Conservation (phyloP, 371 early-diverging fungal genomes). For the Lichtheimia hyalospora region DNA sequence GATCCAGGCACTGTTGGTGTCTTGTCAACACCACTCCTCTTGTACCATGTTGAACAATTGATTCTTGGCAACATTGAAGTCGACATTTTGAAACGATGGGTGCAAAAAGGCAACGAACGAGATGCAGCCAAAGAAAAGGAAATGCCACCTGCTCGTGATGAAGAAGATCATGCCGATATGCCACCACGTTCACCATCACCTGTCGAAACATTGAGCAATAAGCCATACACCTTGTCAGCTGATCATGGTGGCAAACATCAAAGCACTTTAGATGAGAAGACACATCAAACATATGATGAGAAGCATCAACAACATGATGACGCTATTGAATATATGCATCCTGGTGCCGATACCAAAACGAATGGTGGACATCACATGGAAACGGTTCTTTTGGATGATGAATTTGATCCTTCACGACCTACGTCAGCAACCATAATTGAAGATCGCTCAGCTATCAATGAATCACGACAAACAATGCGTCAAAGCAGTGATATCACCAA, state of each 20-base stretch:
- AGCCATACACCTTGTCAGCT: no score
- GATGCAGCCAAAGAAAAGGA: constrained; percentile 3
- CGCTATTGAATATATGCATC: no score
- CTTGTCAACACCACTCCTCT: constrained; percentile 58
- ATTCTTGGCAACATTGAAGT: constrained; percentile 66
- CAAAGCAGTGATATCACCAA: not conserved
- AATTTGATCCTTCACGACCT: not conserved
- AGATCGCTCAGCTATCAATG: no score
- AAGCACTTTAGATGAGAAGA: no score
- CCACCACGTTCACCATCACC: no score
- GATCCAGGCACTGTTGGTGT: constrained; percentile 53
- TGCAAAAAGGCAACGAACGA: constrained; percentile 38
- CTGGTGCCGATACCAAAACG: no score
- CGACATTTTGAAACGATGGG: constrained; percentile 55
- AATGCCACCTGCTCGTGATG: constrained; percentile 14
- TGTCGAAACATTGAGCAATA: no score
- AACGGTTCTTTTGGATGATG: constrained; percentile 1
- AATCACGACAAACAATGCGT: no score
- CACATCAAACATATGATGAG: no score
- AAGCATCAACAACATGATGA: no score
- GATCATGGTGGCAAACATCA: no score
- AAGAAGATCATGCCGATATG: constrained; percentile 11
- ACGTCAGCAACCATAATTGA: not conserved
- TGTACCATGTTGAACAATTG: constrained; percentile 71
- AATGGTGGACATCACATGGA: not conserved